These are phyloP conservation scores for Gillenia trifoliata DNA, from an alignment of 306 rosid genomes.

Conservation along the genomic window DNA sequence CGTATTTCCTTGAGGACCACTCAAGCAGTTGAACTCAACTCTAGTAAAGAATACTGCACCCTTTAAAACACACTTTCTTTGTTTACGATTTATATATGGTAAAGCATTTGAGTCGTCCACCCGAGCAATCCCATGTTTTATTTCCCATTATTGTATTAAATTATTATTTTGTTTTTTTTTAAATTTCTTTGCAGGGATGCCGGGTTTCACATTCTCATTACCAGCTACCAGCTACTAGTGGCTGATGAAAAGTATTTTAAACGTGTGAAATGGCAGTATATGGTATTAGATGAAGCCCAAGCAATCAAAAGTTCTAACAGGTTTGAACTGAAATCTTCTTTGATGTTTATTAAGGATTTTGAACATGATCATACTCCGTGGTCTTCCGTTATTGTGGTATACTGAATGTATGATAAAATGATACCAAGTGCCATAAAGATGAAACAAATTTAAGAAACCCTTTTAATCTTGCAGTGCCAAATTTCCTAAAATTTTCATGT, in stretches of 20 bases:
- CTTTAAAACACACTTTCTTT: background rate
- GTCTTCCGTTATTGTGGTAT: background rate
- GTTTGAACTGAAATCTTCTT: constrained; percentile 35
- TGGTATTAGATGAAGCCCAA: constrained; percentile 99
- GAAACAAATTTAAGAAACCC: background rate
- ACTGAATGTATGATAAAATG: background rate
- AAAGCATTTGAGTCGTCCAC: background rate
- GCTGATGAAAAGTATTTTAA: constrained; percentile 80
- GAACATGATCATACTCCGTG: background rate
- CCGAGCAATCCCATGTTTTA: background rate
- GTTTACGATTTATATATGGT: background rate
- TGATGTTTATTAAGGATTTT: background rate
- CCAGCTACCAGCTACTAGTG: constrained; percentile 95
- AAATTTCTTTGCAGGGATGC: constrained; percentile 62
- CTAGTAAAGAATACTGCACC: background rate
- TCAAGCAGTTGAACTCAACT: background rate
- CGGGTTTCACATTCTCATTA: constrained; percentile 89
- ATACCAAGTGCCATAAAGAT: background rate
- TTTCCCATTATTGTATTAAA: background rate
- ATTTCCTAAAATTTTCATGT: background rate
- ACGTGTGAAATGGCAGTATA: constrained; percentile 98
- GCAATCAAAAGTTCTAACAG: constrained; percentile 93
- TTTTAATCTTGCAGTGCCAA: background rate
- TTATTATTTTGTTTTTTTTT: background rate
- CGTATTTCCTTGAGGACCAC: background rate